Percentiles rank a stretch among this genome's conserved stretches.
phyloP scores from a whole-genome alignment of 2,329 filamentous ascomycete species.

The Fusarium sp. region DNA sequence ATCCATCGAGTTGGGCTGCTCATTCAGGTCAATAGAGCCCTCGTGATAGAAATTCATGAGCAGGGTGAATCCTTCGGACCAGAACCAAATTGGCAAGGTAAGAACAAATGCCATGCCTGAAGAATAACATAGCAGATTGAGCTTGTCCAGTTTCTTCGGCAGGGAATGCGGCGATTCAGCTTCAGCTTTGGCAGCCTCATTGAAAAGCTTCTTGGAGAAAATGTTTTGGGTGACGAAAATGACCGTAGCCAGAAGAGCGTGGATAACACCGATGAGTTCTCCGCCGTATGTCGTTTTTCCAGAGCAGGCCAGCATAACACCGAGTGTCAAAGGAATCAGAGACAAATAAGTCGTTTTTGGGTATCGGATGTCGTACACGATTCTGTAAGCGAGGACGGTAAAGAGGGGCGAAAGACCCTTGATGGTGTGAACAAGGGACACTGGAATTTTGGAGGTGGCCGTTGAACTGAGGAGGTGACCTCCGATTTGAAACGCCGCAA shows the following conservation, averaged over 20 bases:
- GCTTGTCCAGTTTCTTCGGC: constrained; percentile 89
- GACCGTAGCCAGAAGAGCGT: constrained; percentile 88
- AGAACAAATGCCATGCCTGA: constrained; percentile 91
- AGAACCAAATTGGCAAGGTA: constrained; percentile 92
- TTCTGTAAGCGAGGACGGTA: constrained; percentile 91
- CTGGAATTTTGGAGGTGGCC: constrained; percentile 93
- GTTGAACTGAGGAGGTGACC: constrained; percentile 95
- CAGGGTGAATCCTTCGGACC: constrained; percentile 85
- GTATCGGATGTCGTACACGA: constrained; percentile 90
- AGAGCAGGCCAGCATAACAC: constrained; percentile 97
- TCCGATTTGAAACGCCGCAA: constrained; percentile 91
- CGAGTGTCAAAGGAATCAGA: constrained; percentile 87
- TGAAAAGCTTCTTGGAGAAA: constrained; percentile 97
- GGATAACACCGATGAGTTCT: constrained; percentile 89
- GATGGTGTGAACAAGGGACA: constrained; percentile 97
- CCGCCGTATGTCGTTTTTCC: constrained; percentile 81
- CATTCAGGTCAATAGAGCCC: constrained; percentile 75
- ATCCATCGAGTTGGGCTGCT: constrained; percentile 75
- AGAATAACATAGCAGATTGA: constrained; percentile 97
- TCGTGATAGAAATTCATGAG: constrained; percentile 83
- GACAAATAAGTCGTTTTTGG: constrained; percentile 88
- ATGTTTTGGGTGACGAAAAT: constrained; percentile 99
- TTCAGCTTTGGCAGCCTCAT: constrained; percentile 88
- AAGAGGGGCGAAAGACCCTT: constrained; percentile 97
- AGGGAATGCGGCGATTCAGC: constrained; percentile 73